These are phyloP conservation scores for Exophiala phaeomuriformis DNA, from an alignment of 2,329 filamentous ascomycete species.

Conservation along the genomic window DNA sequence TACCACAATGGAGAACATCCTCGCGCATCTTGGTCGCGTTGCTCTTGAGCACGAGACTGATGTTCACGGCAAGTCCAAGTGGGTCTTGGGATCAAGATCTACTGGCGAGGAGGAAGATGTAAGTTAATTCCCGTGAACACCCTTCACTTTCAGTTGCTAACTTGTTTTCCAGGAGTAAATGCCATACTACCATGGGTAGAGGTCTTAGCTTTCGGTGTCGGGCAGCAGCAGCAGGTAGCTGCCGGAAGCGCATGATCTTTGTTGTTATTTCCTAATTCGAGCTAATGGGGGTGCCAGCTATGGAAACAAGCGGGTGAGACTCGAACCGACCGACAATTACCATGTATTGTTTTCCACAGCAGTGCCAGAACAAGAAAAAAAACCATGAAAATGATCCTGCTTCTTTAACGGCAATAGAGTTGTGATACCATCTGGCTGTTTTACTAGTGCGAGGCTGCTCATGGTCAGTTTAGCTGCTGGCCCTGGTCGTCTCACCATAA, in stretches of 20 bases:
- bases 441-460: too few relatives aligned
- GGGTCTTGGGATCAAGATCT: conserved; percentile 37
- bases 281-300: conserved; percentile 1
- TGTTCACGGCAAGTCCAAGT: conserved; percentile 40
- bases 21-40: conserved; percentile 46
- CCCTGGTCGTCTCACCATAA: too few relatives aligned
- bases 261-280: conserved; percentile 3
- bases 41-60: conserved; percentile 46
- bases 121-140: conserved; percentile 25
- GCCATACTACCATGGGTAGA: not conserved
- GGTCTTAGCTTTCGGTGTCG: not conserved
- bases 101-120: conserved; percentile 38
- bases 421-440: too few relatives aligned
- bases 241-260: conserved; percentile 1
- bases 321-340: not conserved
- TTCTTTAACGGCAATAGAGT: too few relatives aligned
- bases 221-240: not conserved
- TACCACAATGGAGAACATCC: conserved; percentile 49
- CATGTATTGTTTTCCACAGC: conserved; percentile 3
- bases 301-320: not conserved
- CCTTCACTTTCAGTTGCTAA: not conserved
- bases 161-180: conserved; percentile 4
- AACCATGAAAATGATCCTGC: not conserved
- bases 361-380: conserved; percentile 1
- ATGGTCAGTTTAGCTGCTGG: too few relatives aligned